Evolutionary conservation across 495 filamentous ascomycete genomes (phyloP), one percentile per base, ranked within the genome.

Genomic region (Lichina pygmaea): DNA sequence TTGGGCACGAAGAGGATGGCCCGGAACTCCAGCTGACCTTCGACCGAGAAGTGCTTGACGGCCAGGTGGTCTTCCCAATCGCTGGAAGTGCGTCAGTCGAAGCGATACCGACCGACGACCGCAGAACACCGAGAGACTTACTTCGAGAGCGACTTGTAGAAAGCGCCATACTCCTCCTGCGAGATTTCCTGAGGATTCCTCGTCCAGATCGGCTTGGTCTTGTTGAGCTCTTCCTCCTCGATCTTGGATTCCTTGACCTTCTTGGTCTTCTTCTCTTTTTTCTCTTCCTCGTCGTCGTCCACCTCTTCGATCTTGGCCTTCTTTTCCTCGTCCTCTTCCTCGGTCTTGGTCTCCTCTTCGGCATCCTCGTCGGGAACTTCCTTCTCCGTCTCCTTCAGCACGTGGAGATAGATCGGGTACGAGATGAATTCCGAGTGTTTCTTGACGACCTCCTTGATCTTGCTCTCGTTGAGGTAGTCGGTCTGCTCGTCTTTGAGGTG

Each of bases 351-450:
- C 49, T 70, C 72, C 62, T 78, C 70, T 65, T 92, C 82, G 39
- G 78, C 86, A 44, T 94, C 86, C 70, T 94, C 91, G 62, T 94
- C 91, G 48, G 85, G 85, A 51, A 95, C 84, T 68, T 97, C 89
- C 57, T 70, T 93, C 82, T 97, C 89, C 56, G 77, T 86, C 79
- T 95, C 91, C 75, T 97, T 97, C 60, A 79, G 64, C 59, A 95
- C 82, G 65, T 97, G 89, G 49, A 97, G 89, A 73, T 93, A 97
- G 74, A 97, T 97, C 54, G 89, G 89, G 75, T 97, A 97, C 45
- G 91, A 95, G 73, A 97, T 97, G 78, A 97, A 97, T 72, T 97
- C 89, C 62, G 89, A 95, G 78, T 97, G 89, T 80, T 97, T 97
- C 83, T 94, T 94, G 67, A 97, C 83, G 51, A 97, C 85, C 74